Evolutionary conservation across 805 yeast genomes (phyloP).

Genomic region (Candida bentonensis): DNA sequence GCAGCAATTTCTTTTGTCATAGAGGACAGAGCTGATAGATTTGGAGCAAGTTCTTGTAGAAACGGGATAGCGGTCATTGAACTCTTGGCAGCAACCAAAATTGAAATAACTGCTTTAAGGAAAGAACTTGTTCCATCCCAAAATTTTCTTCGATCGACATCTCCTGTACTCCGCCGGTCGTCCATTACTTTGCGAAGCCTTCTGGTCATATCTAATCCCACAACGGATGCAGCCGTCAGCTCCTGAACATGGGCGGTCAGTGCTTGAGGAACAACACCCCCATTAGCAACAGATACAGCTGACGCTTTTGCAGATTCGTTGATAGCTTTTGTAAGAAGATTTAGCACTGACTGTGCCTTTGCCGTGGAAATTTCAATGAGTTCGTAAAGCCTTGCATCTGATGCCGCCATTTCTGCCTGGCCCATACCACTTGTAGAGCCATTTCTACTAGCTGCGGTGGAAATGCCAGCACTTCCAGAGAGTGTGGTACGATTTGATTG

Average conservation of each 20-base stretch:
- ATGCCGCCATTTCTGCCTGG: constrained; percentile 13
- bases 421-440: constrained; percentile 13
- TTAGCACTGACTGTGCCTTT: constrained; percentile 51
- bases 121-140: constrained; percentile 81
- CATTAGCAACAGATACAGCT: constrained; percentile 14
- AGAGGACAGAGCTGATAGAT: constrained; percentile 68
- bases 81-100: constrained; percentile 68
- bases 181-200: constrained; percentile 42
- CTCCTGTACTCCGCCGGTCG: constrained; percentile 33
- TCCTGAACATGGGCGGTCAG: constrained; percentile 58
- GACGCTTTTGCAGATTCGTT: constrained; percentile 24
- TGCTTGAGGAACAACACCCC: constrained; percentile 22
- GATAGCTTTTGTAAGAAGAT: constrained; percentile 42
- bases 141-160: constrained; percentile 44
- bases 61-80: constrained; percentile 73
- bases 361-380: constrained; percentile 16
- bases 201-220: constrained; percentile 72
- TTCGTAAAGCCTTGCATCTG: constrained; percentile 2
- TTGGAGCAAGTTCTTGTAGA: constrained; percentile 64
- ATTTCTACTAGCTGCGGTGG: constrained; percentile 9
- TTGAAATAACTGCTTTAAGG: constrained; percentile 68
- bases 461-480: constrained; percentile 37
- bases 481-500: constrained; percentile 11
- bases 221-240: constrained; percentile 58
- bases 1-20: constrained; percentile 87